Conservation (phyloP, 306 rosid species). For the Fagus crenata region DNA sequence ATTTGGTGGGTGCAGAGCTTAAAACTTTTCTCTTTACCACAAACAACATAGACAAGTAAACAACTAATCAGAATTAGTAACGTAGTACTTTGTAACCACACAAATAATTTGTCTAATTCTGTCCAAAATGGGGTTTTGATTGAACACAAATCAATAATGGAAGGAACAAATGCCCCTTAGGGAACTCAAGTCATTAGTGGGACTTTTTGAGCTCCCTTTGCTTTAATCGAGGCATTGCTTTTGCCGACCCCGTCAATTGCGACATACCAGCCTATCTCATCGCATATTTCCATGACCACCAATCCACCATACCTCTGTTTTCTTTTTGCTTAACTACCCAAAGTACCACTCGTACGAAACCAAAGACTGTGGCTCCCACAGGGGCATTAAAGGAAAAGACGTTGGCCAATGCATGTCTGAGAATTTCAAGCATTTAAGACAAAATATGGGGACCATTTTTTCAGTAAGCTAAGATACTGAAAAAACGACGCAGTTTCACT, state of each 20-base stretch:
- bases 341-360: too few relatives aligned
- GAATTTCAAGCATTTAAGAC: not conserved
- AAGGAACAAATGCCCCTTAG: constrained; percentile 30
- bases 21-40: too few relatives aligned
- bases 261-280: constrained; percentile 16
- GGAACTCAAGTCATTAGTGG: constrained; percentile 28
- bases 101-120: not conserved
- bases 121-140: constrained; percentile 8
- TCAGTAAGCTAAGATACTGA: not conserved
- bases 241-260: constrained; percentile 44
- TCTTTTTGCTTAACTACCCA: fast-evolving
- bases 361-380: too few relatives aligned
- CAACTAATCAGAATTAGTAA: too few relatives aligned
- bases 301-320: not conserved
- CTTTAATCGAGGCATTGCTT: constrained; percentile 48
- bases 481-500: not conserved
- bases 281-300: not conserved
- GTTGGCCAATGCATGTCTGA: not conserved
- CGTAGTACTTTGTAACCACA: too few relatives aligned
- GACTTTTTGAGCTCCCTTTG: constrained; percentile 19
- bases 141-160: constrained; percentile 1
- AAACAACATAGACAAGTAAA: too few relatives aligned
- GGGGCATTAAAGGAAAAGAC: too few relatives aligned
- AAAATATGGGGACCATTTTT: too few relatives aligned
- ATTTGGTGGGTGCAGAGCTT: too few relatives aligned